These are phyloP conservation scores for Abortiporus biennis DNA, from an alignment of 1,284 basidiomycete genomes.

Conservation along the genomic window DNA sequence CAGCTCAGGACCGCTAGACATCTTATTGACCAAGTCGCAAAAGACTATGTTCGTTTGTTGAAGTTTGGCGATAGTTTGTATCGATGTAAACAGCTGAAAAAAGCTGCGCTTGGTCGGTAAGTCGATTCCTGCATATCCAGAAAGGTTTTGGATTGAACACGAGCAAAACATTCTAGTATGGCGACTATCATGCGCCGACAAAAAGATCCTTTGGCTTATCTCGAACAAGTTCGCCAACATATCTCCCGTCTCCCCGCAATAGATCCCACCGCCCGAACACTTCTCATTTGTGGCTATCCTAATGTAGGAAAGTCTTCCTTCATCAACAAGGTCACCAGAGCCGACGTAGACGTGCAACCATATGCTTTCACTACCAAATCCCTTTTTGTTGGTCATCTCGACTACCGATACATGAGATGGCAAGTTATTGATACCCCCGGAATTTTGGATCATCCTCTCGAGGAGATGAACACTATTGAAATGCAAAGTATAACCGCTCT, in stretches of 20 bases:
- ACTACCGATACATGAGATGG: constrained; percentile 97
- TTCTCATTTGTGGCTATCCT: constrained; percentile 94
- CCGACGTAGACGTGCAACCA: constrained; percentile 96
- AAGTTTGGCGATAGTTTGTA: constrained; percentile 97
- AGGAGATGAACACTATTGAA: constrained; percentile 99
- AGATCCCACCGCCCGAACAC: constrained; percentile 93
- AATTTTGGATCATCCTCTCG: constrained; percentile 88
- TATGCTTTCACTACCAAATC: constrained; percentile 98
- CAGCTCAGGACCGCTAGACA: constrained; percentile 91
- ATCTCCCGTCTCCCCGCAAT: constrained; percentile 94
- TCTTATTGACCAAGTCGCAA: constrained; percentile 92
- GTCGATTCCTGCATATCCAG: constrained; percentile 21
- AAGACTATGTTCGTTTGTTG: constrained; percentile 91
- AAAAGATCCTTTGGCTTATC: constrained; percentile 93
- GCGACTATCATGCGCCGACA: constrained; percentile 95
- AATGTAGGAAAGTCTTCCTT: constrained; percentile 98
- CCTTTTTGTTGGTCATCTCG: constrained; percentile 93
- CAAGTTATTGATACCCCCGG: constrained; percentile 97
- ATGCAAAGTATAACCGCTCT: constrained; percentile 98
- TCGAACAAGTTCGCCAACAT: constrained; percentile 96
- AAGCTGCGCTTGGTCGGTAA: constrained; percentile 87
- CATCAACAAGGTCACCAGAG: constrained; percentile 96
- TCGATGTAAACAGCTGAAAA: constrained; percentile 95
- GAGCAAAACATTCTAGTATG: constrained; percentile 51
- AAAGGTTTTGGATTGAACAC: background rate